Evolutionary conservation across 1,284 basidiomycete species (phyloP).

Genomic region (Leccinum variabile): DNA sequence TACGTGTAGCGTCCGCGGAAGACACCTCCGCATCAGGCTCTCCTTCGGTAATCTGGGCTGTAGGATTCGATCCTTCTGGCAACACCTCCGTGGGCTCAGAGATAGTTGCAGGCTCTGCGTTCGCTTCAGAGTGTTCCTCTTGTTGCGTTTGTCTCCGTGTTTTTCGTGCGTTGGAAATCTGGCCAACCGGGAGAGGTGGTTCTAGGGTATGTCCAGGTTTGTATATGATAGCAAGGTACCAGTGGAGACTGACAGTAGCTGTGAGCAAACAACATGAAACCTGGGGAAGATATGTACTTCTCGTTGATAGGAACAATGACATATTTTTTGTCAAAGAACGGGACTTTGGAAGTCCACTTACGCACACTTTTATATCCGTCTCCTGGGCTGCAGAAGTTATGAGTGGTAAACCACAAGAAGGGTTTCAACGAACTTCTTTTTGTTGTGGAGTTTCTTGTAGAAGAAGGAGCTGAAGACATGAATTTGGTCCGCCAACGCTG

Average conservation of each 20-base stretch:
- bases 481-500: constrained; percentile 68
- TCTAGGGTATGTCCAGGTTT: constrained; percentile 69
- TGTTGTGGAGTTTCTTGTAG: constrained; percentile 88
- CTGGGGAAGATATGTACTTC: constrained; percentile 52
- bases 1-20: constrained; percentile 18
- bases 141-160: constrained; percentile 37
- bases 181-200: constrained; percentile 39
- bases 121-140: constrained; percentile 1
- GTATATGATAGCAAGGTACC: constrained; percentile 95
- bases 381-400: constrained; percentile 42
- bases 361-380: constrained; percentile 83
- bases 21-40: constrained; percentile 20
- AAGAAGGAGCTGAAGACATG: constrained; percentile 98
- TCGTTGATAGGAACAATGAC: constrained; percentile 97
- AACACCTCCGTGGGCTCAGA: constrained; percentile 6
- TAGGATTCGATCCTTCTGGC: constrained; percentile 2
- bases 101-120: constrained; percentile 8
- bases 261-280: constrained; percentile 14
- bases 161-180: constrained; percentile 23
- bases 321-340: constrained; percentile 90
- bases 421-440: constrained; percentile 54
- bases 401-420: constrained; percentile 8
- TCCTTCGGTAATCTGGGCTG: constrained; percentile 1
- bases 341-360: constrained; percentile 90
- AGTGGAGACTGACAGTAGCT: constrained; percentile 70